Conservation (phyloP, 2,329 filamentous ascomycete genomes). For the Penicillium sp. region DNA sequence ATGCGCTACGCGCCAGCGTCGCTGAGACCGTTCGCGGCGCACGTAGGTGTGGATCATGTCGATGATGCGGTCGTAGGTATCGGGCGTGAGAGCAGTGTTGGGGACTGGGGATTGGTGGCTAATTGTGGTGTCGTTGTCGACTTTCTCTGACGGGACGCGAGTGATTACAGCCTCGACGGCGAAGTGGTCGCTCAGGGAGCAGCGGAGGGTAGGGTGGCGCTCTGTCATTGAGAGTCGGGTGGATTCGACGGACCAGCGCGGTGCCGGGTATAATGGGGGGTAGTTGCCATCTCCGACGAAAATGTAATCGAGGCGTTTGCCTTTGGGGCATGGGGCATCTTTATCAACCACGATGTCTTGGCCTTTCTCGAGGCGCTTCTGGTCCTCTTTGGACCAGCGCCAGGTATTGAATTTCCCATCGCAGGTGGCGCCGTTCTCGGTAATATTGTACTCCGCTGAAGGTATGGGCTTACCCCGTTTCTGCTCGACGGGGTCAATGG, state of each 20-base stretch:
- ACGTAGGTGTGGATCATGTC: conserved; percentile 60
- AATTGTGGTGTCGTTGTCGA: too few relatives aligned
- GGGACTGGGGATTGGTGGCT: conserved; percentile 15
- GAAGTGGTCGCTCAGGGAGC: conserved; percentile 90
- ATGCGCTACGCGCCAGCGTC: conserved; percentile 61
- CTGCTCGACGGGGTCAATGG: conserved; percentile 58
- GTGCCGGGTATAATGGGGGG: conserved; percentile 23
- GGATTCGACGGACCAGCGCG: conserved; percentile 60
- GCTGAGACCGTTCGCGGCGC: conserved; percentile 62
- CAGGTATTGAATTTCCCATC: conserved; percentile 84
- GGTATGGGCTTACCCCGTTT: conserved; percentile 60
- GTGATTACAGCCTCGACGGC: conserved; percentile 72
- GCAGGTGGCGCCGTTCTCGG: conserved; percentile 76
- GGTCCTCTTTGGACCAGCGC: conserved; percentile 70
- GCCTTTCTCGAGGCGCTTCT: conserved; percentile 58
- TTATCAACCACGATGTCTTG: conserved; percentile 55
- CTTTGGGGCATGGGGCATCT: conserved; percentile 59
- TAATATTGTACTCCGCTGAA: conserved; percentile 66
- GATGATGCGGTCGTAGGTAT: conserved; percentile 64
- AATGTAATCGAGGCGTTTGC: conserved; percentile 90
- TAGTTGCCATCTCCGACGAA: conserved; percentile 59
- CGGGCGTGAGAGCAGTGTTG: conserved; percentile 35
- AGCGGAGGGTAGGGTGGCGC: conserved; percentile 69
- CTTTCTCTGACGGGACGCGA: conserved; percentile 31
- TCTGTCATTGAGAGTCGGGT: conserved; percentile 70